Conservation (phyloP, 495 filamentous ascomycete genomes). For the Penicillium arizonense region DNA sequence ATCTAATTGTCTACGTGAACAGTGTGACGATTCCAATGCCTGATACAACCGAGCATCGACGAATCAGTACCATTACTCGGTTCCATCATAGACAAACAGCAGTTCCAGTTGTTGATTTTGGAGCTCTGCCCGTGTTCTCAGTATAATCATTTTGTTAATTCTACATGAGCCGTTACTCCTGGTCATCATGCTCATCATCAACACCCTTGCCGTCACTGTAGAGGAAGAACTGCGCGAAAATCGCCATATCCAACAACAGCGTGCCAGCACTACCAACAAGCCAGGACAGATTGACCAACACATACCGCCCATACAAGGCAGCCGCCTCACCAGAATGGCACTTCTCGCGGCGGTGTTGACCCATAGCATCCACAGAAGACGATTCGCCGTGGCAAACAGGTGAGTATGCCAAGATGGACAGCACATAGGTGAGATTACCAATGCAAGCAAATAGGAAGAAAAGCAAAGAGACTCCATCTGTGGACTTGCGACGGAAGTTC, state of each 20-base stretch:
- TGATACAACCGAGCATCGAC: too few species aligned
- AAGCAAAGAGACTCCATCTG: constrained; percentile 84
- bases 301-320: constrained; percentile 69
- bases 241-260: constrained; percentile 73
- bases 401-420: constrained; percentile 86
- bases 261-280: constrained; percentile 86
- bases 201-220: constrained; percentile 52
- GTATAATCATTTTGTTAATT: not conserved
- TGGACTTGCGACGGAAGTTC: constrained; percentile 85
- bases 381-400: constrained; percentile 48
- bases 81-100: too few species aligned
- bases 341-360: constrained; percentile 12
- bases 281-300: constrained; percentile 87
- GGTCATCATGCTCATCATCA: constrained; percentile 5
- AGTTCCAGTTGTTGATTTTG: not conserved
- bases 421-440: constrained; percentile 88
- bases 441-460: constrained; percentile 98
- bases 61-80: too few species aligned
- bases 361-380: constrained; percentile 13
- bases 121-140: not conserved
- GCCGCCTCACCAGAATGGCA: constrained; percentile 56
- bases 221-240: constrained; percentile 91
- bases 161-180: constrained; percentile 1
- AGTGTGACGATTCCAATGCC: too few species aligned
- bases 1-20: too few species aligned